These are phyloP conservation scores for Neofusicoccum umdonicola DNA, from an alignment of 2,329 filamentous ascomycete species.

Conservation along the genomic window DNA sequence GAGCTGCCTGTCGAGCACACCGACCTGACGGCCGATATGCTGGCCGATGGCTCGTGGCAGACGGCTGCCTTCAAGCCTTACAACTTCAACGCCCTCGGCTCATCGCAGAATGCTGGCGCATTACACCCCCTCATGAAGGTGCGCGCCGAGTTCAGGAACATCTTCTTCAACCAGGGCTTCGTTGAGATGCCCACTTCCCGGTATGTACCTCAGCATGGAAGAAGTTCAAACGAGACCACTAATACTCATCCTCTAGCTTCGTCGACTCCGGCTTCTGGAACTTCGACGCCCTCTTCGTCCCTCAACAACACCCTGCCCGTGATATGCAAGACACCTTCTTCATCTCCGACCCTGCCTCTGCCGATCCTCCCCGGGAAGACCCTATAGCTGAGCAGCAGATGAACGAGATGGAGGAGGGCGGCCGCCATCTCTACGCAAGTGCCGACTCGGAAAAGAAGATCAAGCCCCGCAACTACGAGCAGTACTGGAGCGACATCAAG, in stretches of 20 bases:
- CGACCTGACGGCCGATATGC: constrained; percentile 91
- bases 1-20: constrained; percentile 92
- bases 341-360: constrained; percentile 80
- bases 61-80: constrained; percentile 83
- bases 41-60: constrained; percentile 86
- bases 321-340: constrained; percentile 99
- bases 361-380: constrained; percentile 64
- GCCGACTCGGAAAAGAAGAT: constrained; percentile 53
- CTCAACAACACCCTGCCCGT: constrained; percentile 94
- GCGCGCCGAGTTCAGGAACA: constrained; percentile 89
- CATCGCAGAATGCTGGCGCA: constrained; percentile 55
- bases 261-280: constrained; percentile 99
- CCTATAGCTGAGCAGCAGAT: constrained; percentile 47
- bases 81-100: constrained; percentile 71
- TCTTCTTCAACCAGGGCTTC: constrained; percentile 99
- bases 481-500: constrained; percentile 85
- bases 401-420: constrained; percentile 49
- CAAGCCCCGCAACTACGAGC: constrained; percentile 65
- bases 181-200: constrained; percentile 95
- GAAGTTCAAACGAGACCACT: background rate
- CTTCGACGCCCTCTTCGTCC: constrained; percentile 94
- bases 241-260: constrained; percentile 48
- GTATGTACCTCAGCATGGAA: constrained; percentile 30
- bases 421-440: constrained; percentile 51
- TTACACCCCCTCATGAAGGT: constrained; percentile 78